These are phyloP conservation scores for Trichoderma asperellum DNA, from an alignment of 2,329 filamentous ascomycete genomes.

Conservation along the genomic window DNA sequence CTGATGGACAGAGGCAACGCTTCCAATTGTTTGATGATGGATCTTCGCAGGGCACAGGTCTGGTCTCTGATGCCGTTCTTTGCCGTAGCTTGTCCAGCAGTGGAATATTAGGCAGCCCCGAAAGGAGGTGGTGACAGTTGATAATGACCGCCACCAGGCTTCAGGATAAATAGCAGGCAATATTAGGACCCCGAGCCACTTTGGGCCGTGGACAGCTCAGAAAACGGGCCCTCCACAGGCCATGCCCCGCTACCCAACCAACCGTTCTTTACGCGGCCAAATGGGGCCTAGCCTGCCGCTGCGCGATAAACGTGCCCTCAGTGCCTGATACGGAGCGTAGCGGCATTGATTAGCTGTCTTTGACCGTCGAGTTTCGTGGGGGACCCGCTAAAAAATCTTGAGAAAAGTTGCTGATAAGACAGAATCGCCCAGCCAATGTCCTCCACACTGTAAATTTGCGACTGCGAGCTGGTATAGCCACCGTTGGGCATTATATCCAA, in stretches of 20 bases:
- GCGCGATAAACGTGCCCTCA: neutral
- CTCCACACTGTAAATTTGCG: slow-evolving; percentile 12
- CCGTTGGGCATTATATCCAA: neutral
- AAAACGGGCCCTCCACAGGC: slow-evolving; percentile 18
- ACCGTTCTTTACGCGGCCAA: slow-evolving; percentile 20
- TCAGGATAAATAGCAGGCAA: slow-evolving; percentile 14
- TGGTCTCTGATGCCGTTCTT: neutral
- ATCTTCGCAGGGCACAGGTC: neutral
- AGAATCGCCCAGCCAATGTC: neutral
- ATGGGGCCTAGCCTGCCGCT: slow-evolving; percentile 7
- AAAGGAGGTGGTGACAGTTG: slow-evolving; percentile 28
- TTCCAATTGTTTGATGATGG: neutral
- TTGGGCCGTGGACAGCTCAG: slow-evolving; percentile 14
- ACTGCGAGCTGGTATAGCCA: slow-evolving; percentile 1
- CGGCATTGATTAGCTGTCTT: neutral
- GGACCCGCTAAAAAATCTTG: slow-evolving; percentile 29
- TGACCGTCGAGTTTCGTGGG: neutral
- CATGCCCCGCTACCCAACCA: slow-evolving; percentile 16
- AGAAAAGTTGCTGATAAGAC: slow-evolving; percentile 27
- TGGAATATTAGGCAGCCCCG: slow-evolving; percentile 7
- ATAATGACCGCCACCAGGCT: slow-evolving; percentile 21
- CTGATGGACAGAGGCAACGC: slow-evolving; percentile 6
- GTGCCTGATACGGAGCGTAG: too few relatives aligned
- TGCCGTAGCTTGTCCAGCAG: neutral
- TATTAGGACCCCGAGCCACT: slow-evolving; percentile 11